phyloP scores from a whole-genome alignment of 2,329 filamentous ascomycete species.

The Chrysoporthe deuterocubensis region DNA sequence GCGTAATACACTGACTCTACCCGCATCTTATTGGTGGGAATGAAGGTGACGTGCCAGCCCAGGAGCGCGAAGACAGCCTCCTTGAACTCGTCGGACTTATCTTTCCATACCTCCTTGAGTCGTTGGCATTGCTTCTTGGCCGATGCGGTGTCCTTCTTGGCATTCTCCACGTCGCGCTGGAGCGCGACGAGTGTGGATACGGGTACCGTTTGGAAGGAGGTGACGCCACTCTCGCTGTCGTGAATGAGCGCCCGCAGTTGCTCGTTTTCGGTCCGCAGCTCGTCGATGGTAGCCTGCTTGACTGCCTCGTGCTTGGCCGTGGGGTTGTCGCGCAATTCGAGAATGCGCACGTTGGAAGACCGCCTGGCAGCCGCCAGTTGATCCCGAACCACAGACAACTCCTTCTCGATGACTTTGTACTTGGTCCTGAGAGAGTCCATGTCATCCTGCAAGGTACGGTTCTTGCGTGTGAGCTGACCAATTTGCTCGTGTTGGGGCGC shows the following conservation, averaged over 20 bases:
- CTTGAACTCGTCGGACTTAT: conserved; percentile 92
- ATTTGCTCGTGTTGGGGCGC: conserved; percentile 65
- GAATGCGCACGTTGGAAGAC: conserved; percentile 76
- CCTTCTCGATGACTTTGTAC: conserved; percentile 72
- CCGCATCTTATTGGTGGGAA: conserved; percentile 95
- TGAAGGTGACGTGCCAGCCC: conserved; percentile 93
- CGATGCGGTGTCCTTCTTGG: conserved; percentile 69
- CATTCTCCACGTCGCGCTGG: conserved; percentile 75
- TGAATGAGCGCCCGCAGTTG: conserved; percentile 77
- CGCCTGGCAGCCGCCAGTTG: conserved; percentile 71
- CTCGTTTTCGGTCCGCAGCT: conserved; percentile 80
- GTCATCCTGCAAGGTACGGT: conserved; percentile 81
- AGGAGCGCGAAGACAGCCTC: conserved; percentile 91
- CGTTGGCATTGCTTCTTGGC: conserved; percentile 83
- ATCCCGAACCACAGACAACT: conserved; percentile 71
- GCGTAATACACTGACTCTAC: conserved; percentile 87
- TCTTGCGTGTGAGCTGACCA: conserved; percentile 84
- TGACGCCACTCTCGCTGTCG: conserved; percentile 41
- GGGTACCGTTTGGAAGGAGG: conserved; percentile 69
- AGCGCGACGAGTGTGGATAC: conserved; percentile 75
- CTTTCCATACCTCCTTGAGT: conserved; percentile 89
- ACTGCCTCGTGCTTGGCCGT: conserved; percentile 84
- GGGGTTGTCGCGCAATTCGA: conserved; percentile 89
- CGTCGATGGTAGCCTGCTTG: conserved; percentile 78
- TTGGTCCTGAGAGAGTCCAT: conserved; percentile 71